Evolutionary conservation across 169 alveolate species (phyloP), one percentile per base, ranked within the genome.

Genomic region (Hepatocystis sp.): DNA sequence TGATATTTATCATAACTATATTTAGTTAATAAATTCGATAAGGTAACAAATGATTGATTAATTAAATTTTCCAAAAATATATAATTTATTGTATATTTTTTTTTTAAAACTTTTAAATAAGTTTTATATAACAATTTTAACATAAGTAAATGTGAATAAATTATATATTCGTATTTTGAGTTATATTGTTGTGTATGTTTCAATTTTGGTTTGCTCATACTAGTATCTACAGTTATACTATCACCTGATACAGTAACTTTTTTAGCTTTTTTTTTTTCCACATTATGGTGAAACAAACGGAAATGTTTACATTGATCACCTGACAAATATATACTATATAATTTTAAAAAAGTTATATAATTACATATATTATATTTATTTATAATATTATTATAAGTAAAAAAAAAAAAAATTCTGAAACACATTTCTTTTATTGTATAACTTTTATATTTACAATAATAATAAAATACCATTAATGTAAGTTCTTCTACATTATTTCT

Each of bases 131-230:
- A 34, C 47, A 76, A 58, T 58, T 60, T 42, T 30, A 76, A 64
- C 67, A 76, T 76, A 36, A 30, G 23, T 64, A 76, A 44, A 76
- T 76, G 78, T 19, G 55, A 76, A 51, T 76, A 55, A 19, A 76
- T 76, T 36, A 56, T 32, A 15, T 60, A 44, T 42, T 25, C 7
- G 28, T 25, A 76, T 44, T 76, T 47, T n/a, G n/a, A 40, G 56
- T 76, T 1, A 19, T 40, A 34, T 25, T 53, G 65, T 25, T 23
- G n/a, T 39, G 8, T 32, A 7, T 1, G 0, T 8, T 44, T 30
- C 27, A 42, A 11, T 58, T 28, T 23, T 17, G 21, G 39, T 28
- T 17, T 28, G 17, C 19, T 47, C n/a, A n/a, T n/a, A n/a, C 5
- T 2, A 13, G n/a, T 17, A n/a, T 3, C n/a, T 0, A n/a, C 8